Conservation (phyloP, 192 early-diverging fungal species). For the Coemansia sp. region DNA sequence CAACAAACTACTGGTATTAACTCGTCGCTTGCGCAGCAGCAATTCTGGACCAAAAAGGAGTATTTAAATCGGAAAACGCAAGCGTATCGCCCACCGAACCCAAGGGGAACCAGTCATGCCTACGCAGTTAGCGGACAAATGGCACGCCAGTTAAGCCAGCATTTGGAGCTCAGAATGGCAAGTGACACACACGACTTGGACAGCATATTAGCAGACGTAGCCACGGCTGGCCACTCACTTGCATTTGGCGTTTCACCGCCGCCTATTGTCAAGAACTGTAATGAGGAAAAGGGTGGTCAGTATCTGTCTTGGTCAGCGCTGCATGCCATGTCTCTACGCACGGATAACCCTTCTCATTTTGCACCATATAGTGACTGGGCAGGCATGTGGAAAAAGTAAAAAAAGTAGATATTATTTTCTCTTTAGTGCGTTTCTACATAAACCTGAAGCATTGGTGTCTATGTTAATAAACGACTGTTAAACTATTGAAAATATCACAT, state of each 20-base stretch:
- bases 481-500: no score
- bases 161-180: slow-evolving; percentile 9
- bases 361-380: slow-evolving; percentile 21
- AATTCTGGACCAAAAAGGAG: slow-evolving; percentile 4
- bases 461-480: no score
- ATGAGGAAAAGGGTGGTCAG: slow-evolving; percentile 1
- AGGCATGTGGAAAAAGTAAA: slow-evolving; percentile 7
- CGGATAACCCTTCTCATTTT: slow-evolving; percentile 16
- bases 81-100: slow-evolving; percentile 13
- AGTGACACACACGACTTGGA: slow-evolving; percentile 18
- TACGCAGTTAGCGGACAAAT: slow-evolving; percentile 23
- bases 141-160: slow-evolving; percentile 10
- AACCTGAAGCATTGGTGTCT: no score
- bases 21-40: slow-evolving; percentile 5
- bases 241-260: slow-evolving; percentile 32
- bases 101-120: slow-evolving; percentile 10
- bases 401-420: no score
- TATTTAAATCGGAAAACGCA: slow-evolving; percentile 3
- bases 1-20: no score
- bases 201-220: slow-evolving; percentile 25
- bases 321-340: slow-evolving; percentile 9
- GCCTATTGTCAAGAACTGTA: slow-evolving; percentile 4
- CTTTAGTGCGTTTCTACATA: no score
- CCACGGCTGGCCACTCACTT: slow-evolving; percentile 11
- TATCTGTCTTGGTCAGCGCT: slow-evolving; percentile 15